phyloP scores from a whole-genome alignment of 2,329 filamentous ascomycete genomes.

The Fonsecaea pugnacius region DNA sequence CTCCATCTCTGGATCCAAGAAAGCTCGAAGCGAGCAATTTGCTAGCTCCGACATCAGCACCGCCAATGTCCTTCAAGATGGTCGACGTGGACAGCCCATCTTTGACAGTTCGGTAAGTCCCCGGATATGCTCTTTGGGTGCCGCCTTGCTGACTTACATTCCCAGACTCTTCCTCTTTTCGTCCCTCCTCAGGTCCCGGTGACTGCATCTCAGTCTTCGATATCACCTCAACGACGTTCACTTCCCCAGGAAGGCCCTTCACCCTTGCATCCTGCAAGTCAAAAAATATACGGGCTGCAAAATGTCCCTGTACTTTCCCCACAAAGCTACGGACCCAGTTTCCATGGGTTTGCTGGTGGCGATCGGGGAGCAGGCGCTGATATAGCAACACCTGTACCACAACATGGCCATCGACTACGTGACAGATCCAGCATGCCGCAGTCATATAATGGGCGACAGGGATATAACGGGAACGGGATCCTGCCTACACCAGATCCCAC shows the following conservation, averaged over 20 bases:
- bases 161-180: slow-evolving; percentile 90
- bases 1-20: slow-evolving; percentile 72
- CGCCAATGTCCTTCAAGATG: slow-evolving; percentile 97
- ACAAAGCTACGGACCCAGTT: slow-evolving; percentile 69
- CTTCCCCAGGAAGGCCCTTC: slow-evolving; percentile 71
- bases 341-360: slow-evolving; percentile 43
- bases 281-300: slow-evolving; percentile 70
- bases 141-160: slow-evolving; percentile 35
- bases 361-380: slow-evolving; percentile 35
- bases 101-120: slow-evolving; percentile 91
- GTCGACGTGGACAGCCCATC: slow-evolving; percentile 91
- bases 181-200: slow-evolving; percentile 92
- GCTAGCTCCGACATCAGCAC: slow-evolving; percentile 96
- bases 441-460: slow-evolving; percentile 52
- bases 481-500: slow-evolving; percentile 96
- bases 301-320: slow-evolving; percentile 73
- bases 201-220: slow-evolving; percentile 94
- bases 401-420: slow-evolving; percentile 67
- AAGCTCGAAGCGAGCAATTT: slow-evolving; percentile 78
- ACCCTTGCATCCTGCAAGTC: slow-evolving; percentile 74
- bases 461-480: slow-evolving; percentile 61
- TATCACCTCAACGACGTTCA: slow-evolving; percentile 86
- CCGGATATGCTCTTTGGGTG: slow-evolving; percentile 20
- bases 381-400: slow-evolving; percentile 44
- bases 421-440: slow-evolving; percentile 50